Evolutionary conservation across 108 stramenopile genomes (phyloP), one percentile per base, ranked within the genome.

Genomic region (Fragilaria crotonensis): DNA sequence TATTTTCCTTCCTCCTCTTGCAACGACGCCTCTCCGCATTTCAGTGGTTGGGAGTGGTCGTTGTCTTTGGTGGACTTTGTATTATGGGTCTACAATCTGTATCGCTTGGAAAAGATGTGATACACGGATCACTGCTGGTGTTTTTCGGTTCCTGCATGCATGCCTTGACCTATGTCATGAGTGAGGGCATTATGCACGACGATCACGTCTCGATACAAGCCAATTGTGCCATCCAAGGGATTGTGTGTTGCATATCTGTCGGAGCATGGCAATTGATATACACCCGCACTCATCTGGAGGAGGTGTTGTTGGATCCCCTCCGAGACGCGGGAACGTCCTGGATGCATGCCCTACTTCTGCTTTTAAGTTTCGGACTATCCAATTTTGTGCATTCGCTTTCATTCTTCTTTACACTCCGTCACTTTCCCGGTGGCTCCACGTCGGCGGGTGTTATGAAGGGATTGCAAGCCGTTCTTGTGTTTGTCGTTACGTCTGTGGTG

Each of bases 401-500:
- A 11, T 87, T 83, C 58, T 91, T 63, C 49, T 57, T 71, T 19
- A 91, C 86, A 4, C 52, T 91, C 58, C 67, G 69, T 27, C 63
- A 87, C 48, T 83, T 81, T 46, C 77, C 82, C 3, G 82, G 84
- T 36, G 90, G 90, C 11, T 80, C 85, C 0, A 84, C 83, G 11
- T 71, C 58, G 58, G 90, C 90, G 0, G 90, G 90, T 17, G 84
- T 92, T 0, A 59, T 92, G 66, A 87, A 92, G 73, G 90, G 90
- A 22, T 53, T 88, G 30, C 86, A 92, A 50, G 90, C 90, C 19
- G 86, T 86, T 1, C 62, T 92, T 47, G 83, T 92, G 3, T 88
- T 92, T 57, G 72, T 69, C 4, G 51, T 66, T 2, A 72, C 82
- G 2, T 63, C 83, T 9, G n/a, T 74, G n/a, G 48, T 77, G 0